Conservation (phyloP, 495 filamentous ascomycete species). For the Penicillium coffeae region DNA sequence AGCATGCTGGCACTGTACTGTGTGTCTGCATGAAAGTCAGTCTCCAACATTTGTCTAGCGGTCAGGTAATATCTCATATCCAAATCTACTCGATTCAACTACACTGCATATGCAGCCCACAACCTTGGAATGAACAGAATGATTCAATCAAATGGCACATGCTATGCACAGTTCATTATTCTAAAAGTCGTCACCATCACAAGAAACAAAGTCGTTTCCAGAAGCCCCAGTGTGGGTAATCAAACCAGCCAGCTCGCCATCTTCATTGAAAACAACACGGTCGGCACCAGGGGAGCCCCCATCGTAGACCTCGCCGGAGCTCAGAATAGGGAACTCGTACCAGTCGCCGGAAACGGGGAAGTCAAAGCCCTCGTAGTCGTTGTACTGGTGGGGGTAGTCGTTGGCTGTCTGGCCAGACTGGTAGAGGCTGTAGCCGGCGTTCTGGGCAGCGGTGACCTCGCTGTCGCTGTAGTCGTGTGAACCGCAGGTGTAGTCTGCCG, state of each 20-base stretch:
- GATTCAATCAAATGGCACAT: too few species aligned
- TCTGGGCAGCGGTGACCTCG: conserved; percentile 46
- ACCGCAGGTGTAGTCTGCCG: conserved; percentile 51
- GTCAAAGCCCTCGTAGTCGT: conserved; percentile 69
- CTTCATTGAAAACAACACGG: conserved; percentile 62
- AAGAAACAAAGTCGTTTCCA: conserved; percentile 62
- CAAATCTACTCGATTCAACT: too few species aligned
- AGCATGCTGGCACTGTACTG: conserved; percentile 18
- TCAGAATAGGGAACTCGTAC: conserved; percentile 70
- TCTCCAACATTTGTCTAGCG: conserved; percentile 30
- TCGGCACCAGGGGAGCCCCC: conserved; percentile 68
- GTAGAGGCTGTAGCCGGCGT: conserved; percentile 48
- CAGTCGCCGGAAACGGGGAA: conserved; percentile 62
- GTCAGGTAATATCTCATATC: not conserved
- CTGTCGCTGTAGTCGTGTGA: conserved; percentile 44
- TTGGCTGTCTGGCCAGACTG: conserved; percentile 43
- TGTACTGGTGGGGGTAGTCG: conserved; percentile 67
- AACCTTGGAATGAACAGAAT: too few species aligned
- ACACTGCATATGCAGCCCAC: too few species aligned
- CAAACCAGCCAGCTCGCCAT: conserved; percentile 49
- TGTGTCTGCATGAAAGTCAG: conserved; percentile 23
- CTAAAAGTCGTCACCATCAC: conserved; percentile 18
- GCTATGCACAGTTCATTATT: not conserved
- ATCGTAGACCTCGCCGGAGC: conserved; percentile 47
- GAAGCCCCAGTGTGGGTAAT: conserved; percentile 70